These are phyloP conservation scores for Leishmania tarentolae DNA, from an alignment of 208 protist genomes.

Conservation along the genomic window DNA sequence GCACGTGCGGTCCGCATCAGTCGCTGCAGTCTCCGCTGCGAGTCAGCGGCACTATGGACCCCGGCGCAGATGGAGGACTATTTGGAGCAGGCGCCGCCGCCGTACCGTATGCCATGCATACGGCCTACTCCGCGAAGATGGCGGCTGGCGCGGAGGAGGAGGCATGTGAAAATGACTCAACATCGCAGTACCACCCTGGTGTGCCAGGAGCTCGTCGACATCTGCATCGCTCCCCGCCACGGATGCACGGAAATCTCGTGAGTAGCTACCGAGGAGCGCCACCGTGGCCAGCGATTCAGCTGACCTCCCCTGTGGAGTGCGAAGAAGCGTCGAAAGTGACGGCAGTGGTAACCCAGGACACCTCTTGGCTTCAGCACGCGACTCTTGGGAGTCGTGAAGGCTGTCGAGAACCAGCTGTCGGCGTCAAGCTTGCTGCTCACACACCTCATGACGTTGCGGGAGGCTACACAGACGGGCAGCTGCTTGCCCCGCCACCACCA, in stretches of 20 bases:
- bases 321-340: background rate
- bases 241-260: background rate
- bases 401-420: background rate
- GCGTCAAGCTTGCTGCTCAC: background rate
- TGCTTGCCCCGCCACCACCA: background rate
- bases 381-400: background rate
- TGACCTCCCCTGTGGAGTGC: background rate
- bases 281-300: background rate
- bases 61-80: background rate
- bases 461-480: background rate
- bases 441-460: background rate
- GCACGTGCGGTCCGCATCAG: background rate
- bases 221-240: background rate
- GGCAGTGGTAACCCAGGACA: background rate
- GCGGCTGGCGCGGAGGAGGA: background rate
- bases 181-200: background rate
- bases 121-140: background rate
- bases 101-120: background rate
- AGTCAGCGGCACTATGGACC: background rate
- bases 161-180: background rate
- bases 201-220: background rate
- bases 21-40: background rate
- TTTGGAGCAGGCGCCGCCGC: background rate
- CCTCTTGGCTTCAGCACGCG: background rate
- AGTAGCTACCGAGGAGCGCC: background rate